phyloP scores from a whole-genome alignment of 495 filamentous ascomycete species.

The Talaromyces liani region DNA sequence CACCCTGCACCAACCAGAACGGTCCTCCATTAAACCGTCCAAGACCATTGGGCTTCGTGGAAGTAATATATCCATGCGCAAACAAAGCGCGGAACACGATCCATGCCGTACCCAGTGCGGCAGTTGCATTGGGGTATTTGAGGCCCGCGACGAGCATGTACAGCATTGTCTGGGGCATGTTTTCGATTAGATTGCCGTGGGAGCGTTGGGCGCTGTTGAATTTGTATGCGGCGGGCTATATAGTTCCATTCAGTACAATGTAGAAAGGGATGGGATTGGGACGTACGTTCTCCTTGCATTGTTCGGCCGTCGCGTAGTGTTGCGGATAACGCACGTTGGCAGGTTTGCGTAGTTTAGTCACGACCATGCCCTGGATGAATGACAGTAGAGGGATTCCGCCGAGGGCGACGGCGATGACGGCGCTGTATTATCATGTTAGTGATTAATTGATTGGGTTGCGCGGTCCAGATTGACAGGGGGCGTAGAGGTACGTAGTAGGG shows the following conservation, averaged over 20 bases:
- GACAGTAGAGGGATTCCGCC: slow-evolving; percentile 47
- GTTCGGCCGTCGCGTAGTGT: slow-evolving; percentile 51
- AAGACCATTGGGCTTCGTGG: slow-evolving; percentile 36
- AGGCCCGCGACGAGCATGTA: slow-evolving; percentile 49
- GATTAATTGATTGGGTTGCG: not conserved
- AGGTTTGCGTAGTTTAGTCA: slow-evolving; percentile 36
- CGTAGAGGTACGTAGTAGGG: not conserved
- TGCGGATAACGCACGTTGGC: slow-evolving; percentile 56
- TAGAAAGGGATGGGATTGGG: slow-evolving; percentile 11
- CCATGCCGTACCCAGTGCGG: slow-evolving; percentile 50
- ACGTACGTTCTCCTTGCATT: slow-evolving; percentile 46
- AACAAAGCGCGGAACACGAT: slow-evolving; percentile 45
- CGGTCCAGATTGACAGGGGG: not conserved
- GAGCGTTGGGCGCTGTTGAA: slow-evolving; percentile 69
- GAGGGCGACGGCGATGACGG: slow-evolving; percentile 52
- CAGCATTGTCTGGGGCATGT: slow-evolving; percentile 50
- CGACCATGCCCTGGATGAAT: slow-evolving; percentile 48
- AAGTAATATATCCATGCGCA: slow-evolving; percentile 52
- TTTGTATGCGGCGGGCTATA: slow-evolving; percentile 22
- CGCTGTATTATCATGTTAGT: slow-evolving; percentile 21
- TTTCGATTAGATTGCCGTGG: slow-evolving; percentile 66
- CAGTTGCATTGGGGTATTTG: slow-evolving; percentile 48
- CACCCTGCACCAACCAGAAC: slow-evolving; percentile 37
- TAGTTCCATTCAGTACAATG: not conserved
- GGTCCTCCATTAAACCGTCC: slow-evolving; percentile 33